Base-by-base conservation (phyloP, 2,329 filamentous ascomycete species). In the Aspergillus neoniger region DNA sequence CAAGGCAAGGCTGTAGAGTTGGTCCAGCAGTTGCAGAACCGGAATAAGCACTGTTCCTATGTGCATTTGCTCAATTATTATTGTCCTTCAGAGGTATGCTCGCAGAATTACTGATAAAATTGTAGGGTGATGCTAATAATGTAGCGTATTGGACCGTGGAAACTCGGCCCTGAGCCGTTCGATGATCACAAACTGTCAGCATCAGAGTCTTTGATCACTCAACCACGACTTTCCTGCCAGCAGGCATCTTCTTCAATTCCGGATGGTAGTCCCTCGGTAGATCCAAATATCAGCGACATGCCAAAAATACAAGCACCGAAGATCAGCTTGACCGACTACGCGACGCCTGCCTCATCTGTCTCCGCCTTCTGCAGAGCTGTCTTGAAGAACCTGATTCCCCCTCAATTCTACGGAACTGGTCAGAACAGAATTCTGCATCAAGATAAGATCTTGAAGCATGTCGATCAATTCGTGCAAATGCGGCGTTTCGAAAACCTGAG, bases 331-430 rank as follows among this genome's bases (percentile, higher is more conserved):
- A 86, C 87, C 36, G 85, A 89, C 19, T 78, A 91, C 66, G 89
- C 92, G 1, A 91, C 87, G 15, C 85, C 90, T 0, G 65, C 79
- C 3, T 79, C 86, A 1, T 83, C 86, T 51, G 90, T 98, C 2
- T 96, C 93, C 4, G 89, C 91, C 0, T 98, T 96, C 71, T 96
- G 92, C 73, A 90, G 89, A 70, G 89, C 91, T 2, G 88, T 89
- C 0, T 71, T 97, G 30, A 80, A 80, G 19, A 90, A 85, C 60
- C 79, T 97, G 15, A 83, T 99, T 28, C 94, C 94, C 0, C 79
- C 82, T 47, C 84, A 81, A 2, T 89, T 96, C 59, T 96, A 91
- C 87, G 92, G 93, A 0, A 66, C 72, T 17, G 85, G 83, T 1
- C 72, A 82, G 1, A 74, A 76, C 0, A 82, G 83, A 38, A 58